These are phyloP conservation scores for Pseudonectria foliicola DNA, from an alignment of 2,329 filamentous ascomycete genomes.

Conservation along the genomic window DNA sequence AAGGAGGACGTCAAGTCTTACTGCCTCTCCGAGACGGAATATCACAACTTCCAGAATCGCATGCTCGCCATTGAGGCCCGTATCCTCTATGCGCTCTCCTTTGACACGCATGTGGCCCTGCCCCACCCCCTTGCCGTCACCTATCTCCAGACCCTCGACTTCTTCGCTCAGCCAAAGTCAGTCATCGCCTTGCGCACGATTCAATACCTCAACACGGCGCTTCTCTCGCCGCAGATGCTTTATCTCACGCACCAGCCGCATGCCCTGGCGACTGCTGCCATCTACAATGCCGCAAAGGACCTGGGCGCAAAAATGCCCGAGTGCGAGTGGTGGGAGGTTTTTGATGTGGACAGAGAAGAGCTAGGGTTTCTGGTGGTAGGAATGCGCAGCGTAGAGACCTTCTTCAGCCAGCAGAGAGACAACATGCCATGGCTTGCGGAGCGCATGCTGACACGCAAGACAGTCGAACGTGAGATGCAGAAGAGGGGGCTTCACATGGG, in stretches of 20 bases:
- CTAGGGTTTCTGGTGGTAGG: constrained; percentile 87
- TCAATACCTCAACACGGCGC: constrained; percentile 75
- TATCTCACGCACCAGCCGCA: constrained; percentile 90
- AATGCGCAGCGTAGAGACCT: constrained; percentile 70
- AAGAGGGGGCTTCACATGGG: constrained; percentile 36
- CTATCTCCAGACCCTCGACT: constrained; percentile 84
- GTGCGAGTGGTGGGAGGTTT: constrained; percentile 94
- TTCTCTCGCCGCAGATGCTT: constrained; percentile 80
- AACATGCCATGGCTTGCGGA: constrained; percentile 42
- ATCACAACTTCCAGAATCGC: constrained; percentile 54
- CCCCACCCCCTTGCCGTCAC: constrained; percentile 84
- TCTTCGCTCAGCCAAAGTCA: constrained; percentile 40
- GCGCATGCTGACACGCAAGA: constrained; percentile 51
- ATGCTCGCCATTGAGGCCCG: constrained; percentile 71
- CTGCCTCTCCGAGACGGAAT: constrained; percentile 67
- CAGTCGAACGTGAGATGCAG: constrained; percentile 54
- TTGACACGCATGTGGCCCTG: constrained; percentile 76
- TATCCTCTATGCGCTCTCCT: constrained; percentile 68
- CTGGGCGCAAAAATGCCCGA: constrained; percentile 70
- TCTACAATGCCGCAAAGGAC: constrained; percentile 84
- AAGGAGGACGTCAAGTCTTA: constrained; percentile 45
- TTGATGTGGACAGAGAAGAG: constrained; percentile 91
- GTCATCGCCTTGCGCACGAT: constrained; percentile 59
- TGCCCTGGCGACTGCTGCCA: constrained; percentile 75
- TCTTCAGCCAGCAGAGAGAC: constrained; percentile 52